Evolutionary conservation across 208 protist genomes (phyloP).

Genomic region (Trypanosoma lewisi): DNA sequence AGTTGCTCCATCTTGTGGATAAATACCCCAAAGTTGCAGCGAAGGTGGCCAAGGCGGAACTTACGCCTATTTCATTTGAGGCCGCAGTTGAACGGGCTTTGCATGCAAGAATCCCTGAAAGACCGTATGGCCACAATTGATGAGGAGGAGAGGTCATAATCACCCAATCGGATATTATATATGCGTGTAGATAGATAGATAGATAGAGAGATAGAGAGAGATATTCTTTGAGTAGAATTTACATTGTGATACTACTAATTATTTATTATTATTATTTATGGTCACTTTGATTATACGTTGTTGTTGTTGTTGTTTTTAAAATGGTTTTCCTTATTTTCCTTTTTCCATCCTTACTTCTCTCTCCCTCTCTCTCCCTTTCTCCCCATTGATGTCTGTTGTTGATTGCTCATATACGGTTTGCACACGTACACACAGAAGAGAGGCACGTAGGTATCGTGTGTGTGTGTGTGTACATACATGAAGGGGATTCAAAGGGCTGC

Average conservation of each 20-base stretch:
- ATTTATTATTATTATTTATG: conserved; percentile 2
- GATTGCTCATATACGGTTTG: too few species aligned
- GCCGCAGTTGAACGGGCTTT: conserved; percentile 45
- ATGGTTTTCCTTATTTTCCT: conserved; percentile 8
- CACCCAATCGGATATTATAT: not conserved
- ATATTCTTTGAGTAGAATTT: not conserved
- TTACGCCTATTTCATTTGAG: conserved; percentile 44
- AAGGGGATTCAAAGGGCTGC: conserved; percentile 42
- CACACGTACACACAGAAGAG: too few species aligned
- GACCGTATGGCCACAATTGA: conserved; percentile 76
- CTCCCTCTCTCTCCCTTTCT: conserved; percentile 4
- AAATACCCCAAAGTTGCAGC: conserved; percentile 48
- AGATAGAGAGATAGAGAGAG: not conserved
- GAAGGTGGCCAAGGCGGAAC: conserved; percentile 46
- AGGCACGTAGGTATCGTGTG: too few species aligned
- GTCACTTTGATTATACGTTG: not conserved
- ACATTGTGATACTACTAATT: conserved; percentile 6
- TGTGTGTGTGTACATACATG: conserved; percentile 1
- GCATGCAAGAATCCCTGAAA: conserved; percentile 30
- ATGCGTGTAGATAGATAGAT: too few species aligned
- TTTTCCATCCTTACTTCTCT: conserved; percentile 3
- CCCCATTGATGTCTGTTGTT: too few species aligned
- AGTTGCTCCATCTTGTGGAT: conserved; percentile 49
- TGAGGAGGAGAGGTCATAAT: not conserved
- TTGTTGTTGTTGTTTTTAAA: not conserved